phyloP scores from a whole-genome alignment of 176 grass and related monocot genomes.

The bread wheat (Triticum aestivum) region IWGSC_CS_RefSeq_v2.1 NC_057800.1:139391201-139391700 shows the following conservation, averaged over 20 bases:
- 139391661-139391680: constrained; percentile 58
- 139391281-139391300: constrained; percentile 50
- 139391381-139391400: constrained; percentile 76
- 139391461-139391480: no score
- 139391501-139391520: constrained; percentile 67
- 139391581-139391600: constrained; percentile 63
- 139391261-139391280: constrained; percentile 47
- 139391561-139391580: constrained; percentile 68
- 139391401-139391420: constrained; percentile 58
- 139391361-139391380: constrained; percentile 64
- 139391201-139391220: constrained; percentile 70
- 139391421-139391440: constrained; percentile 80
- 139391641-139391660: constrained; percentile 64
- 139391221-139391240: constrained; percentile 65
- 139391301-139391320: constrained; percentile 82
- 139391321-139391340: constrained; percentile 25
- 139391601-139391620: constrained; percentile 65
- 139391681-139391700: constrained; percentile 58
- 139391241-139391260: constrained; percentile 51
- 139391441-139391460: not conserved
- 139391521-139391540: constrained; percentile 67
- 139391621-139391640: constrained; percentile 68
- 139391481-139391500: constrained; percentile 47
- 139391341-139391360: constrained; percentile 64
- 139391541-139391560: constrained; percentile 65